Evolutionary conservation across 1,284 basidiomycete species (phyloP), one percentile per base, ranked within the genome.

Genomic region (Trametes versicolor): DNA sequence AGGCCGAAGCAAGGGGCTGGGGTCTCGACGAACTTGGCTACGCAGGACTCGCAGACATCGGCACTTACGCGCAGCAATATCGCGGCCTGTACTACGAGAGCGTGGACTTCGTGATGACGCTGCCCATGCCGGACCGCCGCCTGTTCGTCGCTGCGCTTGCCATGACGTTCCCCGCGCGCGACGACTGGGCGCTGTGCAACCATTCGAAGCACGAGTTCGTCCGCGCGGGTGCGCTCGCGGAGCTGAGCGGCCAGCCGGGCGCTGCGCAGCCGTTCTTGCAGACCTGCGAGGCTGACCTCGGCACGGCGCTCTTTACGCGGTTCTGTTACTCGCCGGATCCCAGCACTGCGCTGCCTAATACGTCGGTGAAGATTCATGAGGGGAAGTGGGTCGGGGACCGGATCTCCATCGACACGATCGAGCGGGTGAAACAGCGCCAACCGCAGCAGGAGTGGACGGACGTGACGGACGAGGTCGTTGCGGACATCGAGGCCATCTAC

Each of bases 241-340:
- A 32, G 23, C 53, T 64, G 29, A 8, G 34, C 32, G 51, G 53
- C n/a, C 8, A 13, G 4, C 63, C 63, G 7, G 23, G 54, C 36
- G 62, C 63, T 25, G 27, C 9, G 4, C 65, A 67, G 58, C 62
- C 65, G 45, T 67, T 60, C 50, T 32, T 67, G 36, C 43, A 54
- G 2, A 8, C 36, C 29, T 58, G 37, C 32, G 21, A 21, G 4
- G 27, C 57, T 2, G 50, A 67, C 45, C 55, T 67, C 10, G 62
- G 50, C 39, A 55, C 29, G 29, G 63, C 53, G 12, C 54, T 64
- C 37, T 17, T 61, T 3, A 27, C 54, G 2, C 58, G 63, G 15
- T 49, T 60, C n/a, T 63, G 49, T 50, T 49, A 58, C 2, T 43
- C 13, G 23, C 47, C 41, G 21, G 15, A n/a, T 5, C 17, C 29